Evolutionary conservation across 2,329 filamentous ascomycete genomes (phyloP).

Genomic region (Lachnellula cervina): DNA sequence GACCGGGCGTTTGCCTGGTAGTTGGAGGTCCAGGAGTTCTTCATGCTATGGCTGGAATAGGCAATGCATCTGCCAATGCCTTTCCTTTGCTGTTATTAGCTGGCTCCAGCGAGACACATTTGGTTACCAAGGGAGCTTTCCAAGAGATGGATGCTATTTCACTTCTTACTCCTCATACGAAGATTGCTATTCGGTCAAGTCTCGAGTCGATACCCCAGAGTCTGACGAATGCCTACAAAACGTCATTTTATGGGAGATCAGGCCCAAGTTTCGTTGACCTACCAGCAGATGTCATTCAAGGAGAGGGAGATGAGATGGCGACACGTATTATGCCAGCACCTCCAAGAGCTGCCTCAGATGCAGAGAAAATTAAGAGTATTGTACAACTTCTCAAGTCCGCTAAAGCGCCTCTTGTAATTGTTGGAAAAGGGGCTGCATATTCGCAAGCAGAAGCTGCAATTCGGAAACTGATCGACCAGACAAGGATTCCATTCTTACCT

Average conservation of each 20-base stretch:
- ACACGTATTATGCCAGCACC: slow-evolving; percentile 31
- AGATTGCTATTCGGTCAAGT: slow-evolving; percentile 42
- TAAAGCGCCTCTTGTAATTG: slow-evolving; percentile 45
- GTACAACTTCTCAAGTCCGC: slow-evolving; percentile 42
- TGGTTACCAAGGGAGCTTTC: slow-evolving; percentile 49
- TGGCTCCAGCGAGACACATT: slow-evolving; percentile 48
- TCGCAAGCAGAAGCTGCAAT: slow-evolving; percentile 44
- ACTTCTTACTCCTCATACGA: slow-evolving; percentile 48
- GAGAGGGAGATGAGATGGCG: slow-evolving; percentile 25
- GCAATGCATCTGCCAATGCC: slow-evolving; percentile 48
- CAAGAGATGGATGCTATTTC: slow-evolving; percentile 53
- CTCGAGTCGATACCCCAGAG: slow-evolving; percentile 42
- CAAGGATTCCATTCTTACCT: slow-evolving; percentile 50
- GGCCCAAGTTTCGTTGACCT: slow-evolving; percentile 51
- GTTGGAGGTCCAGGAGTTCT: slow-evolving; percentile 55
- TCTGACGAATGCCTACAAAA: slow-evolving; percentile 47
- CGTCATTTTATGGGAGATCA: slow-evolving; percentile 49
- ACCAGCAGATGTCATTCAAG: slow-evolving; percentile 51
- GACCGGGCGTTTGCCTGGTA: slow-evolving; percentile 52
- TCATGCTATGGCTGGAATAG: slow-evolving; percentile 52
- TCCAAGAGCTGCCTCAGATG: slow-evolving; percentile 42
- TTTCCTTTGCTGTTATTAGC: slow-evolving; percentile 51
- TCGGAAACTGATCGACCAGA: slow-evolving; percentile 40
- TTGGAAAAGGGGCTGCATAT: slow-evolving; percentile 54
- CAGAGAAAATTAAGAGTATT: slow-evolving; percentile 37